phyloP scores from a whole-genome alignment of 805 yeast species.

The Cyberlindnera americana region DNA sequence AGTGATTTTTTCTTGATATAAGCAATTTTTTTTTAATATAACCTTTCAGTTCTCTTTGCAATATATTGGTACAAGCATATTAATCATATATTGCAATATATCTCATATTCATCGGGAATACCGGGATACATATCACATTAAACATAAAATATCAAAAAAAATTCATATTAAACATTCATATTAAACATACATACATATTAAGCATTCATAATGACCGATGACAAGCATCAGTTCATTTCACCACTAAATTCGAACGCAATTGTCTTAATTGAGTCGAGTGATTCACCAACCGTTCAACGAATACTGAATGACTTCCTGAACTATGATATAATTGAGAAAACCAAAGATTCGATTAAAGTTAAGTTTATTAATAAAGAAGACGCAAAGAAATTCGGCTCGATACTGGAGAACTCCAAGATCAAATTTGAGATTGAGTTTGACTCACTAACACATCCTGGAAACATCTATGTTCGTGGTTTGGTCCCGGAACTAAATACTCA shows the following conservation, averaged over 20 bases:
- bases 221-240: slow-evolving; percentile 19
- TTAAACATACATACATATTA: neutral
- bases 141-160: no score
- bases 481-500: slow-evolving; percentile 35
- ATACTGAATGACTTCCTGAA: slow-evolving; percentile 9
- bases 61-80: no score
- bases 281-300: no score
- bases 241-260: slow-evolving; percentile 27
- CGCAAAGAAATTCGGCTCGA: slow-evolving; percentile 13
- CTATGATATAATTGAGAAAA: slow-evolving; percentile 6
- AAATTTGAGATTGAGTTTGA: slow-evolving; percentile 24
- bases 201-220: slow-evolving; percentile 12
- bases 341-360: slow-evolving; percentile 11
- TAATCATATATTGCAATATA: no score
- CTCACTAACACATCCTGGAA: slow-evolving; percentile 51
- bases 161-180: no score
- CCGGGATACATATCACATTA: no score
- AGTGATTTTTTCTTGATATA: neutral
- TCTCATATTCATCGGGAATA: no score
- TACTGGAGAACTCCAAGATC: neutral
- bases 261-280: no score
- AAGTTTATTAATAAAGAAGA: slow-evolving; percentile 22
- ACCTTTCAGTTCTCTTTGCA: no score
- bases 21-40: neutral
- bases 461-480: slow-evolving; percentile 50